Evolutionary conservation across 768 basidiomycete genomes (phyloP), one percentile per base, ranked within the genome.

Genomic region (Agrocybe pediades): DNA sequence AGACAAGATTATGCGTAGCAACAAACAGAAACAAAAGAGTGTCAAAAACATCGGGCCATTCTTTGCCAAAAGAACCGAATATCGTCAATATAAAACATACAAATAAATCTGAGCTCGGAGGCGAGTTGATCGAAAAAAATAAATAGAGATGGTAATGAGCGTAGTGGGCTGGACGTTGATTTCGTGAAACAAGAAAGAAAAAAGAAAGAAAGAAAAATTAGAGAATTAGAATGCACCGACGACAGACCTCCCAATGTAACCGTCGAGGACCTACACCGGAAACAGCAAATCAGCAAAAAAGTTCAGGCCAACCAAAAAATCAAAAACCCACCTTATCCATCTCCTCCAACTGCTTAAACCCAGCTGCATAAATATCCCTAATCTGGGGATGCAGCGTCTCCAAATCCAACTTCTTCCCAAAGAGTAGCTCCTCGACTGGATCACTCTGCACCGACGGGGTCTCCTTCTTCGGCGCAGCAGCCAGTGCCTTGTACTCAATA

Each of bases 261-360:
- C 51, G 60, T 72, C 69, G 41, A 72, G 62, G 42, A 71, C 57
- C 69, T 72, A 26, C 3, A 13, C 13, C n/a, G 26, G 19, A 33
- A 45, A 56, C 29, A 40, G 15, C 50, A 36, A 41, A 26, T 49
- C 8, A 49, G 26, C 19, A 20, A 19, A 20, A 1, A 13, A 13
- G 13, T 9, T 15, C 24, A 15, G 29, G 0, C 27, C 20, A 39
- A 11, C 20, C 30, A 24, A 24, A 5, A 2, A 30, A 43, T 19
- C n/a, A n/a, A 47, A 47, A 25, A 63, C 70, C 51, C 57, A 88
- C 91, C 82, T 86, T 83, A 68, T 93, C 91, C 77, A 89, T 83
- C 49, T 90, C 89, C 44, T 91, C 88, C 58, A 93, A 63, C 57
- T 87, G 82, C 61, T 84, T 86, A 68, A 92, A 87, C 29, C 83